phyloP scores from a whole-genome alignment of 371 early-diverging fungal species.

The Umbelopsis sp. region DNA sequence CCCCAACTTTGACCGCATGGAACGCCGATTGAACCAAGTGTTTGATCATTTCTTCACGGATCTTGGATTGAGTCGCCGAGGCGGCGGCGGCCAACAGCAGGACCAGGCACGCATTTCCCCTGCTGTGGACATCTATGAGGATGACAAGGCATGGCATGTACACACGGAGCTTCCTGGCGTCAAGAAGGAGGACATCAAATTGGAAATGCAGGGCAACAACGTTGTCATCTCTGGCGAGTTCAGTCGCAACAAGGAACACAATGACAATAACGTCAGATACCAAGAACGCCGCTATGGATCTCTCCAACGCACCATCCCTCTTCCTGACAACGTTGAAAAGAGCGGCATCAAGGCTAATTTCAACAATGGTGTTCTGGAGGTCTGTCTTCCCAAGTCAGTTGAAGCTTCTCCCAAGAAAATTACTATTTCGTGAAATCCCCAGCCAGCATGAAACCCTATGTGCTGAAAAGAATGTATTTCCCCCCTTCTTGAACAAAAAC shows the following conservation, averaged over 20 bases:
- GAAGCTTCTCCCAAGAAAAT: constrained; percentile 4
- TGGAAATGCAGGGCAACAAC: constrained; percentile 25
- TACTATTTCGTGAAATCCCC: neutral
- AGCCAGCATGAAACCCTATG: too few relatives aligned
- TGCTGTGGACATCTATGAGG: constrained; percentile 32
- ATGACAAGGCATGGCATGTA: constrained; percentile 26
- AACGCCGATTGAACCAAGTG: constrained; percentile 38
- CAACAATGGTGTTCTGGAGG: constrained; percentile 59
- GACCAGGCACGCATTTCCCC: constrained; percentile 15
- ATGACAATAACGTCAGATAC: constrained; percentile 35
- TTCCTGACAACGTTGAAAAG: constrained; percentile 52
- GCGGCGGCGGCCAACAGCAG: neutral
- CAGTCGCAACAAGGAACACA: constrained; percentile 19
- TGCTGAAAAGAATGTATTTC: too few relatives aligned
- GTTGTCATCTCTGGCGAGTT: constrained; percentile 29
- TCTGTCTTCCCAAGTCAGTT: constrained; percentile 52
- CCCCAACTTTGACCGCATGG: constrained; percentile 33
- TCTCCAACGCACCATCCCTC: constrained; percentile 53
- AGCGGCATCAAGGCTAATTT: constrained; percentile 57
- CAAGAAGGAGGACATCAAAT: constrained; percentile 34
- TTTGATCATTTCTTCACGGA: constrained; percentile 29
- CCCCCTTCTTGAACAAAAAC: too few relatives aligned
- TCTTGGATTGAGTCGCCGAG: neutral
- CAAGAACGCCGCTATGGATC: constrained; percentile 57
- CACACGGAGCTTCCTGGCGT: constrained; percentile 38